Conservation (phyloP, 192 early-diverging fungal genomes). For the Obelidium mucronatum region DNA sequence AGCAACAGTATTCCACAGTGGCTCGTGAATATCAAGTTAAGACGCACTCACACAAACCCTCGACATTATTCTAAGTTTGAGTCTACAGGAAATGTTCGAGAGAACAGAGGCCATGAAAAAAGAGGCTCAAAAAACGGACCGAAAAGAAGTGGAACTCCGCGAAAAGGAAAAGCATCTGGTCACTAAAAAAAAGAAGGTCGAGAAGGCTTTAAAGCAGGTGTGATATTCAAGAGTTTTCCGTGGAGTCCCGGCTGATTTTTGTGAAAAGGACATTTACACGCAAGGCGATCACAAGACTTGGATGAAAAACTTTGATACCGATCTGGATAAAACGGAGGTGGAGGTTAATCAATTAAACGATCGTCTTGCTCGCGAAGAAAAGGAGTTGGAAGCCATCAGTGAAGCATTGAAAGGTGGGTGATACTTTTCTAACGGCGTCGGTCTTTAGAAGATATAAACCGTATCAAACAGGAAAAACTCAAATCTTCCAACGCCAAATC, state of each 20-base stretch:
- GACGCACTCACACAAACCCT: background rate
- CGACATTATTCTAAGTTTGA: no score
- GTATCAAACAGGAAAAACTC: conserved; percentile 74
- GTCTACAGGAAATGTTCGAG: conserved; percentile 54
- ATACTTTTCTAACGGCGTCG: background rate
- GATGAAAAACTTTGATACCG: conserved; percentile 74
- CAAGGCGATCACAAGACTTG: conserved; percentile 68
- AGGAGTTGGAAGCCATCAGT: conserved; percentile 77
- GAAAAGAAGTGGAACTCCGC: conserved; percentile 80
- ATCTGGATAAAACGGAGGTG: conserved; percentile 58
- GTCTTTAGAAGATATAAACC: background rate
- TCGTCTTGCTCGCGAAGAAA: conserved; percentile 71
- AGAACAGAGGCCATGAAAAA: conserved; percentile 70
- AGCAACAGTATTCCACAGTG: background rate
- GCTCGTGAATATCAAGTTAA: conserved; percentile 27
- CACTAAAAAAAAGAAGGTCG: conserved; percentile 79
- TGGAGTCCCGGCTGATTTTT: background rate
- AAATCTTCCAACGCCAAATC: conserved; percentile 79
- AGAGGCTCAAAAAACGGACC: conserved; percentile 66
- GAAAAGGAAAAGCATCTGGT: conserved; percentile 86
- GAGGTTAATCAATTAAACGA: conserved; percentile 72
- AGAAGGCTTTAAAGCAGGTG: conserved; percentile 70
- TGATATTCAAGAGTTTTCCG: background rate
- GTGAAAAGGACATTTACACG: conserved; percentile 53
- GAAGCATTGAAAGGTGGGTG: conserved; percentile 71